phyloP scores from a whole-genome alignment of 2,329 filamentous ascomycete genomes.

The Metarhizium rileyi region DNA sequence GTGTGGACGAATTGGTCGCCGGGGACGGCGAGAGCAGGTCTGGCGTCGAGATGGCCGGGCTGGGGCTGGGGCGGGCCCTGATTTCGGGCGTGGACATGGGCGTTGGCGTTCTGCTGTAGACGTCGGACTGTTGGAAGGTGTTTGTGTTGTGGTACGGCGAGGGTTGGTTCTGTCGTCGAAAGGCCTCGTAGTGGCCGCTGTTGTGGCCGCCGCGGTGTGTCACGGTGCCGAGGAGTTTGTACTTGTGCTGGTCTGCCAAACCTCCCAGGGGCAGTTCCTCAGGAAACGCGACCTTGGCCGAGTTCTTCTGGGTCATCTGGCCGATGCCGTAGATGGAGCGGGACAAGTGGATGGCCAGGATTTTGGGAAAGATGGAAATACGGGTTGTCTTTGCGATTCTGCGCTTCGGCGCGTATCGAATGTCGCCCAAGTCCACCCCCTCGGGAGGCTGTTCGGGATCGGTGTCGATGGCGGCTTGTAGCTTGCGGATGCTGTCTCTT shows the following conservation, averaged over 20 bases:
- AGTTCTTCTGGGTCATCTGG: conserved; percentile 78
- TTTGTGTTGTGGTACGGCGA: conserved; percentile 75
- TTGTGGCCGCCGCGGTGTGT: conserved; percentile 94
- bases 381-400: conserved; percentile 81
- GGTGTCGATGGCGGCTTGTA: conserved; percentile 61
- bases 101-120: conserved; percentile 57
- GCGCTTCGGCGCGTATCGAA: conserved; percentile 65
- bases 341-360: conserved; percentile 86
- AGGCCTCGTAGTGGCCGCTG: conserved; percentile 95
- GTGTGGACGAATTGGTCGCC: conserved; percentile 23
- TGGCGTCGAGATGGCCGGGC: conserved; percentile 36
- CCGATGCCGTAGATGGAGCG: conserved; percentile 81
- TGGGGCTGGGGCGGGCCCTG: conserved; percentile 26
- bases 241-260: conserved; percentile 66
- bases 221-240: conserved; percentile 77
- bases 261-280: conserved; percentile 78
- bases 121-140: conserved; percentile 64
- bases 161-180: conserved; percentile 72
- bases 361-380: conserved; percentile 78
- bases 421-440: conserved; percentile 65
- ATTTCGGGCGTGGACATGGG: conserved; percentile 39
- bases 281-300: conserved; percentile 86
- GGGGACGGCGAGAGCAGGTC: conserved; percentile 34
- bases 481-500: conserved; percentile 49
- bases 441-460: conserved; percentile 72